phyloP scores from a whole-genome alignment of 495 filamentous ascomycete genomes.

The Aspergillus nanangensis region DNA sequence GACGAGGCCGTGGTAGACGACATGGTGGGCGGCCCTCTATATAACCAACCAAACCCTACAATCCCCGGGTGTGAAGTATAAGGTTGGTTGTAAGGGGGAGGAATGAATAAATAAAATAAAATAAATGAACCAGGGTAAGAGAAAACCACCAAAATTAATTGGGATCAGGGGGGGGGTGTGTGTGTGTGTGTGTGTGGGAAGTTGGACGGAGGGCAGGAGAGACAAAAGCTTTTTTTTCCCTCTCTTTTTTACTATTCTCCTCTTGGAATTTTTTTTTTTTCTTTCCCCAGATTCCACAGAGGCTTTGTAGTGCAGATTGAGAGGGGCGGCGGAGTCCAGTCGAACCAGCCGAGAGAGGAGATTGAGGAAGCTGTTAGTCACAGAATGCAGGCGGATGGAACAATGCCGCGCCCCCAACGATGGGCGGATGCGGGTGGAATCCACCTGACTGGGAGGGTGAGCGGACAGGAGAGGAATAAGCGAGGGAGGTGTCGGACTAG shows the following conservation, averaged over 20 bases:
- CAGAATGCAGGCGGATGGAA: constrained; percentile 28
- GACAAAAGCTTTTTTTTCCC: constrained; percentile 18
- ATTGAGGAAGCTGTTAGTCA: constrained; percentile 43
- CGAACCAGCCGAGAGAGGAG: constrained; percentile 12
- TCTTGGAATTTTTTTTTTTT: constrained; percentile 20
- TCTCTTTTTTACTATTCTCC: no score
- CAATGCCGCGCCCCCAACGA: constrained; percentile 15
- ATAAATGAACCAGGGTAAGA: constrained; percentile 5
- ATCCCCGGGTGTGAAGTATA: constrained; percentile 13
- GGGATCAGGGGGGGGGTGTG: no score
- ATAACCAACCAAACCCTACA: no score
- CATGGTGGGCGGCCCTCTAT: constrained; percentile 35
- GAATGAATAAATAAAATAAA: not conserved
- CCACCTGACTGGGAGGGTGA: constrained; percentile 15
- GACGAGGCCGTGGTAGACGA: constrained; percentile 24
- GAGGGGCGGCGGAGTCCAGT: constrained; percentile 24
- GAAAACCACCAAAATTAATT: no score
- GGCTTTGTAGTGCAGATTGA: constrained; percentile 12
- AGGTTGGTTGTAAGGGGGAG: not conserved
- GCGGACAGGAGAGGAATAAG: not conserved
- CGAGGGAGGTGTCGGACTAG: not conserved
- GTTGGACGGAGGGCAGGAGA: constrained; percentile 13
- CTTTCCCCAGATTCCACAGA: constrained; percentile 34
- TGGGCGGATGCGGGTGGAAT: constrained; percentile 19
- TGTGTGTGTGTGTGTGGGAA: no score